Percentiles rank a stretch among this genome's conserved stretches.
phyloP scores from a whole-genome alignment of 495 filamentous ascomycete species.

The Xeromyces bisporus region DNA sequence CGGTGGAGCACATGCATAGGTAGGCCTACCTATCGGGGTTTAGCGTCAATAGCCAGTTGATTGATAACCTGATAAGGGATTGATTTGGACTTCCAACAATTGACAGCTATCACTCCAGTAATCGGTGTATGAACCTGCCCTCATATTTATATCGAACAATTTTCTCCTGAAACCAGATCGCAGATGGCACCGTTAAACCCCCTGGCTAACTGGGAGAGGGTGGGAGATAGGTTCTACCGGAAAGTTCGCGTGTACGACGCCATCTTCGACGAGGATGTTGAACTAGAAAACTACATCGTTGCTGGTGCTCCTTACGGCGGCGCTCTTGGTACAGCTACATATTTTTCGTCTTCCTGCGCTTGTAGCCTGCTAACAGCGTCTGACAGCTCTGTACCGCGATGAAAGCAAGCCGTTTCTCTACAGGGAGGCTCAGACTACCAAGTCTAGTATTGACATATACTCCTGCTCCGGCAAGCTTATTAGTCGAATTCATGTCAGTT shows the following conservation, averaged over 20 bases:
- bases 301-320: slow-evolving; percentile 89
- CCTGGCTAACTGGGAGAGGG: slow-evolving; percentile 80
- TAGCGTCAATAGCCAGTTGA: too few species aligned
- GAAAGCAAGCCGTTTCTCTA: slow-evolving; percentile 68
- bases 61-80: too few species aligned
- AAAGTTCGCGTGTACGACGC: slow-evolving; percentile 83
- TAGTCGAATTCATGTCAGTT: slow-evolving; percentile 43
- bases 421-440: slow-evolving; percentile 50
- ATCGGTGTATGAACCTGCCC: too few species aligned
- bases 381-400: slow-evolving; percentile 69
- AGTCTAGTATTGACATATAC: slow-evolving; percentile 85
- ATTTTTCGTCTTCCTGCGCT: slow-evolving; percentile 1
- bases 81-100: too few species aligned
- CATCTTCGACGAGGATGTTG: slow-evolving; percentile 79
- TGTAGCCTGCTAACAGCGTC: slow-evolving; percentile 6
- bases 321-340: slow-evolving; percentile 56
- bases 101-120: too few species aligned
- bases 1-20: too few species aligned
- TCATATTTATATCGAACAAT: too few species aligned
- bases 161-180: neutral
- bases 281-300: slow-evolving; percentile 88
- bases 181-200: slow-evolving; percentile 39
- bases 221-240: slow-evolving; percentile 85
- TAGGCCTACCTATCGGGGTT: too few species aligned
- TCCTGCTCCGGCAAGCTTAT: slow-evolving; percentile 80